Conservation (phyloP, 2,329 filamentous ascomycete species). For the Thyridium curvatum region DNA sequence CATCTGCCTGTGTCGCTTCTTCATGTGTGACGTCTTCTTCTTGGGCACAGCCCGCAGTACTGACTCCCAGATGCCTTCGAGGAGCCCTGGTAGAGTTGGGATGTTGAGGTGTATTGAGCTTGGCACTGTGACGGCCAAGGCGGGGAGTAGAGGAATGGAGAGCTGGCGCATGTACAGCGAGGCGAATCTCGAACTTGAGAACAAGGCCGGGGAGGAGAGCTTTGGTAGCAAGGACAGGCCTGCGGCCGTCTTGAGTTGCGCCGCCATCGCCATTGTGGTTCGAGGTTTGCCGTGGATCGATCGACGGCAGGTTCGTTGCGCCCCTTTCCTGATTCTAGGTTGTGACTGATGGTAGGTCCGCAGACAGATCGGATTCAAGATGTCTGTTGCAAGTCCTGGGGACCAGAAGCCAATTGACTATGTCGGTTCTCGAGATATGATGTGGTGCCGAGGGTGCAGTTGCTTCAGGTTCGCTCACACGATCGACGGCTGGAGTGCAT, state of each 20-base stretch:
- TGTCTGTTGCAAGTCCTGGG: not conserved
- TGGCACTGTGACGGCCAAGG: conserved; percentile 52
- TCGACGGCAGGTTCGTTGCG: not conserved
- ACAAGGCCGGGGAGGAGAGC: conserved; percentile 34
- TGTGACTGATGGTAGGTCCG: too few species aligned
- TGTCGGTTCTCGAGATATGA: not conserved
- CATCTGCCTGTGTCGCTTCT: conserved; percentile 89
- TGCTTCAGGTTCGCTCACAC: not conserved
- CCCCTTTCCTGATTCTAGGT: too few species aligned
- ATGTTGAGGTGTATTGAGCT: conserved; percentile 48
- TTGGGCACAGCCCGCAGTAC: conserved; percentile 91
- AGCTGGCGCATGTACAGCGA: conserved; percentile 38
- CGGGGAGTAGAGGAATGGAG: conserved; percentile 42
- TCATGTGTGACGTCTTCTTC: conserved; percentile 97
- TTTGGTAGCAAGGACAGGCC: conserved; percentile 49
- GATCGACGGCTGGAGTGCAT: not conserved
- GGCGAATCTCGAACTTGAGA: conserved; percentile 34
- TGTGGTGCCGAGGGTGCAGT: not conserved
- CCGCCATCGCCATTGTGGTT: conserved; percentile 37
- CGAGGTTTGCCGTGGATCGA: not conserved
- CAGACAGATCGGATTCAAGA: not conserved
- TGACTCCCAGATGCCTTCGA: conserved; percentile 86
- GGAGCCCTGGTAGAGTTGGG: conserved; percentile 53
- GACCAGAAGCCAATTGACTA: not conserved
- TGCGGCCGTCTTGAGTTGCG: conserved; percentile 29